Conservation (phyloP, 2,329 filamentous ascomycete species). For the Pseudogymnoascus sp. region DNA sequence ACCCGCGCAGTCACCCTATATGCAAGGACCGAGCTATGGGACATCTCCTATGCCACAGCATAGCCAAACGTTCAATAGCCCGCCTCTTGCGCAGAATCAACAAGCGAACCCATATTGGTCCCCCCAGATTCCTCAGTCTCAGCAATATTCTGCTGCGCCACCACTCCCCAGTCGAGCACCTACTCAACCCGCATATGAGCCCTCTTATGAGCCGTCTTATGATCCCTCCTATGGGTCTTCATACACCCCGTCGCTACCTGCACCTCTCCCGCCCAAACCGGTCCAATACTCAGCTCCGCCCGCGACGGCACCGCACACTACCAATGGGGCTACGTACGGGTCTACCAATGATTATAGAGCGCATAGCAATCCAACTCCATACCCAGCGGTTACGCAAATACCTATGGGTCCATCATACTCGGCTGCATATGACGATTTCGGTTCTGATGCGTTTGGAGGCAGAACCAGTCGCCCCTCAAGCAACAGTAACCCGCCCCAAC, state of each 20-base stretch:
- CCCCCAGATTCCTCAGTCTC: slow-evolving; percentile 13
- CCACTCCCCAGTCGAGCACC: slow-evolving; percentile 19
- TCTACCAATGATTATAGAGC: slow-evolving; percentile 21
- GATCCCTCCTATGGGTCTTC: slow-evolving; percentile 20
- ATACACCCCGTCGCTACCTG: slow-evolving; percentile 22
- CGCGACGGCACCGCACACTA: slow-evolving; percentile 20
- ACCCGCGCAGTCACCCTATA: slow-evolving; percentile 24
- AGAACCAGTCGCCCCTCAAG: slow-evolving; percentile 20
- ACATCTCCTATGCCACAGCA: neutral
- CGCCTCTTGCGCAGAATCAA: slow-evolving; percentile 3
- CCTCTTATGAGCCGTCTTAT: neutral
- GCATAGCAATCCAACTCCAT: slow-evolving; percentile 17
- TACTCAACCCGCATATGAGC: slow-evolving; percentile 16
- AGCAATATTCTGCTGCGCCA: slow-evolving; percentile 21
- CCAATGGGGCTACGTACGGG: slow-evolving; percentile 23
- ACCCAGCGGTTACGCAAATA: slow-evolving; percentile 18
- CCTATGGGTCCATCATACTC: slow-evolving; percentile 13
- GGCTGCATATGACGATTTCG: slow-evolving; percentile 16
- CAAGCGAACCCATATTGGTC: neutral
- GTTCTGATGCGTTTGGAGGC: slow-evolving; percentile 19
- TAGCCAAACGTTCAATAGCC: neutral
- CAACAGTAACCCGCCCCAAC: slow-evolving; percentile 15
- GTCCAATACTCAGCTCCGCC: slow-evolving; percentile 21
- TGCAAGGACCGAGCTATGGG: neutral
- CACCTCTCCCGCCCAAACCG: slow-evolving; percentile 21